Evolutionary conservation across 495 filamentous ascomycete genomes (phyloP).

Genomic region (Penicillium coprophilum): DNA sequence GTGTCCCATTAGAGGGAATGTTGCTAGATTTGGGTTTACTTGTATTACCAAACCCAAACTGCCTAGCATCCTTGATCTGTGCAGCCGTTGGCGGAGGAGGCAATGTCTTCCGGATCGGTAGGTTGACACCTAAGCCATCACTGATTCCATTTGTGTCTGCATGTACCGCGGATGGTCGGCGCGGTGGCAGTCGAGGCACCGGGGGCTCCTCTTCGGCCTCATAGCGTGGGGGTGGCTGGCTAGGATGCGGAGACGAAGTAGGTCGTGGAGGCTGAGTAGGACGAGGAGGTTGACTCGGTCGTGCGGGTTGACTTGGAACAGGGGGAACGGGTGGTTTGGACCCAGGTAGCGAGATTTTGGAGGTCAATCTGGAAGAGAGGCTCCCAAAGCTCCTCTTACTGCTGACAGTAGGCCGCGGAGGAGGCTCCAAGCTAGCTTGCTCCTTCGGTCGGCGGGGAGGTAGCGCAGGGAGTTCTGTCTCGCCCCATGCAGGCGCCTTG

Average conservation of each 20-base stretch:
- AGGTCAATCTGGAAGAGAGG: slow-evolving; percentile 20
- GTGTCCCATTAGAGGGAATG: slow-evolving; percentile 25
- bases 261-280: slow-evolving; percentile 20
- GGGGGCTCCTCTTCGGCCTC: slow-evolving; percentile 2
- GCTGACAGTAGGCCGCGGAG: slow-evolving; percentile 28
- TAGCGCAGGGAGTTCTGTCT: slow-evolving; percentile 43
- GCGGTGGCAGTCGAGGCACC: slow-evolving; percentile 34
- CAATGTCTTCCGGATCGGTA: slow-evolving; percentile 30
- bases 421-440: slow-evolving; percentile 18
- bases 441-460: slow-evolving; percentile 41
- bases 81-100: slow-evolving; percentile 37
- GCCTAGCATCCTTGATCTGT: slow-evolving; percentile 34
- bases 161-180: slow-evolving; percentile 28
- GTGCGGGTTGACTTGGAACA: slow-evolving; percentile 10
- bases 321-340: slow-evolving; percentile 19
- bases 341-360: slow-evolving; percentile 23
- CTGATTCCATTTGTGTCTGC: slow-evolving; percentile 16
- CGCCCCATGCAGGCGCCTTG: slow-evolving; percentile 49
- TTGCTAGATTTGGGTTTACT: slow-evolving; percentile 22
- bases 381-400: slow-evolving; percentile 21
- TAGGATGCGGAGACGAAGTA: not conserved
- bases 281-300: slow-evolving; percentile 13
- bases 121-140: slow-evolving; percentile 16
- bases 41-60: slow-evolving; percentile 44
- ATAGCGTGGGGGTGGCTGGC: slow-evolving; percentile 10